Percentiles rank a stretch among this genome's conserved stretches.
phyloP scores from a whole-genome alignment of 352 stramenopile species.

The Phytophthora aleatoria region DNA sequence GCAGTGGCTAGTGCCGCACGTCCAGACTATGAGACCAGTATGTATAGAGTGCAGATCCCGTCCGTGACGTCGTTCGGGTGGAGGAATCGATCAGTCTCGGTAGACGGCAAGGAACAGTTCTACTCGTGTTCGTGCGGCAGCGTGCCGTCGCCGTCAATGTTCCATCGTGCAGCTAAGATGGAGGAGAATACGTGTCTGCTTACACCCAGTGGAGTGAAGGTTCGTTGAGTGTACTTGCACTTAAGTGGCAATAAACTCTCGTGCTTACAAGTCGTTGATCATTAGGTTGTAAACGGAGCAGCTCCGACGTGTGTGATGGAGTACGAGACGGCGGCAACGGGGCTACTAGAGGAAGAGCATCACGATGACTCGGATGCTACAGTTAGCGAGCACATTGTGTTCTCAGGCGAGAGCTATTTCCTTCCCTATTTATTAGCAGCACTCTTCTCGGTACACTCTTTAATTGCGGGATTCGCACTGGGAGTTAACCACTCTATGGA shows the following conservation, averaged over 20 bases:
- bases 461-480: slow-evolving; percentile 68
- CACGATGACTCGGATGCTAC: slow-evolving; percentile 35
- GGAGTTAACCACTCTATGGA: slow-evolving; percentile 60
- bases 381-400: slow-evolving; percentile 67
- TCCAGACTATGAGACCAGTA: slow-evolving; percentile 62
- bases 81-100: slow-evolving; percentile 44
- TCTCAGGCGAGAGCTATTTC: slow-evolving; percentile 58
- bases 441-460: slow-evolving; percentile 70
- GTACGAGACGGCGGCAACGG: slow-evolving; percentile 27
- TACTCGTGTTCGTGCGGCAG: slow-evolving; percentile 41
- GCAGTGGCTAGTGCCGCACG: slow-evolving; percentile 58
- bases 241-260: not conserved
- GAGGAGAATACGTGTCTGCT: slow-evolving; percentile 50
- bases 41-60: slow-evolving; percentile 64
- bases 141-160: slow-evolving; percentile 36
- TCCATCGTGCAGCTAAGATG: slow-evolving; percentile 41
- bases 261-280: not conserved
- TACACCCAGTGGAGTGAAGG: slow-evolving; percentile 39
- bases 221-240: not conserved
- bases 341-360: slow-evolving; percentile 29
- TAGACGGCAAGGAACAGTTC: slow-evolving; percentile 40
- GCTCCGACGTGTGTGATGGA: slow-evolving; percentile 18
- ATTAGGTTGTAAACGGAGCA: slow-evolving; percentile 22
- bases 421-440: slow-evolving; percentile 66
- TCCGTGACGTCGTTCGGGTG: slow-evolving; percentile 55